These are phyloP conservation scores for Xylogone sp. DNA, from an alignment of 2,329 filamentous ascomycete species.

Conservation along the genomic window DNA sequence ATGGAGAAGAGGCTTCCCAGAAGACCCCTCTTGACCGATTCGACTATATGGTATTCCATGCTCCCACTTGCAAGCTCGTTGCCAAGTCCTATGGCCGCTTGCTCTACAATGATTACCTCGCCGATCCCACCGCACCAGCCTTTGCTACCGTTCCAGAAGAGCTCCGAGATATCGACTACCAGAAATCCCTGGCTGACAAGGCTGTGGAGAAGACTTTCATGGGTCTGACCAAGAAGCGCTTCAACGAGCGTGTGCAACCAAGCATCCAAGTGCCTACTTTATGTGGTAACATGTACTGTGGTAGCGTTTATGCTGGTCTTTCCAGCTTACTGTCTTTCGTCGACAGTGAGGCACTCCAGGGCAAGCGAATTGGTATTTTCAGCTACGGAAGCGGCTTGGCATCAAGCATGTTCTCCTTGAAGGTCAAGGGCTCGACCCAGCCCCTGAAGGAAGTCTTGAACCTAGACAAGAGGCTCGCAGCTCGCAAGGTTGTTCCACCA, in stretches of 20 bases:
- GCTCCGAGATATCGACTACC: slow-evolving; percentile 73
- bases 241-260: slow-evolving; percentile 72
- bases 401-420: slow-evolving; percentile 67
- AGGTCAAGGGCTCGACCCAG: slow-evolving; percentile 66
- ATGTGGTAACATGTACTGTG: slow-evolving; percentile 64
- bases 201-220: slow-evolving; percentile 84
- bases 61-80: slow-evolving; percentile 83
- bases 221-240: slow-evolving; percentile 78
- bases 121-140: slow-evolving; percentile 59
- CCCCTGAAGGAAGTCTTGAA: slow-evolving; percentile 64
- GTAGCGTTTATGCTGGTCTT: slow-evolving; percentile 54
- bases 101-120: slow-evolving; percentile 81
- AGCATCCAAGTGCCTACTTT: slow-evolving; percentile 73
- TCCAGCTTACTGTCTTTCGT: slow-evolving; percentile 50
- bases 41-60: slow-evolving; percentile 79
- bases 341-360: slow-evolving; percentile 50
- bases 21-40: slow-evolving; percentile 74
- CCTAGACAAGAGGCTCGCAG: slow-evolving; percentile 64
- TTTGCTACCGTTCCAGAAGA: slow-evolving; percentile 75
- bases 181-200: slow-evolving; percentile 77
- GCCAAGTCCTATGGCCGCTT: slow-evolving; percentile 81
- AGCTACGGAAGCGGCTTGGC: slow-evolving; percentile 72
- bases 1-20: slow-evolving; percentile 27
- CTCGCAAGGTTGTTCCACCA: slow-evolving; percentile 63
- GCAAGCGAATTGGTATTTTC: slow-evolving; percentile 55